These are phyloP conservation scores for Vitis riparia DNA, from an alignment of 164 flowering plant species.

Conservation along the genomic window DNA sequence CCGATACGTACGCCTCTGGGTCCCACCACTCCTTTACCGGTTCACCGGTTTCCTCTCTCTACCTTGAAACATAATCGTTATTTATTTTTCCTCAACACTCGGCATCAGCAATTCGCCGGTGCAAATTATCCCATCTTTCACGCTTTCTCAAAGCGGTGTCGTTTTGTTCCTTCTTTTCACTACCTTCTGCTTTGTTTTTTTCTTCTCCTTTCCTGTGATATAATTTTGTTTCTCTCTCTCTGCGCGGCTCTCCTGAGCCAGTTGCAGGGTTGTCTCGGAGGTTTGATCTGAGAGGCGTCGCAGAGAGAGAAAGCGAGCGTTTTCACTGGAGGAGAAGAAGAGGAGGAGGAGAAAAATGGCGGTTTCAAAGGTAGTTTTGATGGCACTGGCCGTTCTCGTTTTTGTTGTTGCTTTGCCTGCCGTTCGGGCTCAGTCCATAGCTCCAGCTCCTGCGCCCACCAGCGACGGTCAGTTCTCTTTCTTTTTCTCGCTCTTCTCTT, in stretches of 20 bases:
- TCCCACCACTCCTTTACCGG: constrained; percentile 1
- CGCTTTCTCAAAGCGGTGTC: too few relatives aligned
- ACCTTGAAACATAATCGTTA: not conserved
- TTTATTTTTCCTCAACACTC: too few relatives aligned
- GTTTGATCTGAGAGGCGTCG: constrained; percentile 7
- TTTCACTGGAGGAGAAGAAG: not conserved
- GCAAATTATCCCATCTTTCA: too few relatives aligned
- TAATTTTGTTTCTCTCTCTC: constrained; percentile 24
- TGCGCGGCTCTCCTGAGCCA: constrained; percentile 18
- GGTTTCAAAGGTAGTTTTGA: constrained; percentile 29
- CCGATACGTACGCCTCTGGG: not conserved
- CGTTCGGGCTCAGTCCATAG: constrained; percentile 37
- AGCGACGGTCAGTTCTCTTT: constrained; percentile 43
- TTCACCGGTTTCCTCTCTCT: constrained; percentile 12
- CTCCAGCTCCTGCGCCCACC: constrained; percentile 60
- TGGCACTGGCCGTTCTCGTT: constrained; percentile 20
- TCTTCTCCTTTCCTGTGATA: not conserved
- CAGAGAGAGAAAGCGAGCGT: constrained; percentile 15
- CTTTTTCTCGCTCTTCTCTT: not conserved
- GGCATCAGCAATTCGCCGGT: too few relatives aligned
- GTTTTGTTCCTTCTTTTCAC: too few relatives aligned
- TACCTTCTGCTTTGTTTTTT: too few relatives aligned
- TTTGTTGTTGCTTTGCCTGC: constrained; percentile 39
- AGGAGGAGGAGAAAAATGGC: constrained; percentile 27
- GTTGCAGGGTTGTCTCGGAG: not conserved